Percentiles rank a stretch among this genome's conserved stretches.
These are phyloP conservation scores for Schwanniomyces sp. DNA, from an alignment of 805 yeast species.

Conservation along the genomic window DNA sequence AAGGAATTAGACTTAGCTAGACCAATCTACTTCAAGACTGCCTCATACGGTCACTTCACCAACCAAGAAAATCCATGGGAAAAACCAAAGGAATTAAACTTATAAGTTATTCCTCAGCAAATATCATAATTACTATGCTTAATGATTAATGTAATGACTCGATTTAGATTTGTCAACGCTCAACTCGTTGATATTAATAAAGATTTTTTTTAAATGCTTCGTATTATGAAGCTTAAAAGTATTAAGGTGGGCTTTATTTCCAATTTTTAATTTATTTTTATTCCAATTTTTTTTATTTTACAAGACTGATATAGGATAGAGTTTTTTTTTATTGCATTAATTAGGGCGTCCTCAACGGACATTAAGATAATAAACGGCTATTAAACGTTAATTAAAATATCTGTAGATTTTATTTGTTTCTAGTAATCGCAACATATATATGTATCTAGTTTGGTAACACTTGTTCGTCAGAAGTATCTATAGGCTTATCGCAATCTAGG, in stretches of 20 bases:
- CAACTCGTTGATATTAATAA: conserved; percentile 43
- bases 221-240: conserved; percentile 4
- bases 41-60: conserved; percentile 99
- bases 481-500: not conserved
- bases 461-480: conserved; percentile 6
- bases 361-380: conserved; percentile 21
- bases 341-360: conserved; percentile 54
- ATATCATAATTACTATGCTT: conserved; percentile 17
- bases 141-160: conserved; percentile 48
- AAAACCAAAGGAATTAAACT: conserved; percentile 79
- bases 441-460: conserved; percentile 7
- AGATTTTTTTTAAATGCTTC: conserved; percentile 10
- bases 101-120: conserved; percentile 34
- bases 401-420: not conserved
- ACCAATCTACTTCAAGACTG: conserved; percentile 99
- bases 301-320: conserved; percentile 25
- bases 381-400: conserved; percentile 2
- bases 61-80: conserved; percentile 99
- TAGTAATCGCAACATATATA: too few relatives aligned
- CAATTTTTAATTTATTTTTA: conserved; percentile 15
- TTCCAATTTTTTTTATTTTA: conserved; percentile 15
- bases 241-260: conserved; percentile 11
- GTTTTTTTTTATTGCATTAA: conserved; percentile 43
- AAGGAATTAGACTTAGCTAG: conserved; percentile 95
- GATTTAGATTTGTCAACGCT: conserved; percentile 32